Evolutionary conservation across 352 stramenopile genomes (phyloP), one percentile per base, ranked within the genome.

Genomic region (Pythium scleroteichum): DNA sequence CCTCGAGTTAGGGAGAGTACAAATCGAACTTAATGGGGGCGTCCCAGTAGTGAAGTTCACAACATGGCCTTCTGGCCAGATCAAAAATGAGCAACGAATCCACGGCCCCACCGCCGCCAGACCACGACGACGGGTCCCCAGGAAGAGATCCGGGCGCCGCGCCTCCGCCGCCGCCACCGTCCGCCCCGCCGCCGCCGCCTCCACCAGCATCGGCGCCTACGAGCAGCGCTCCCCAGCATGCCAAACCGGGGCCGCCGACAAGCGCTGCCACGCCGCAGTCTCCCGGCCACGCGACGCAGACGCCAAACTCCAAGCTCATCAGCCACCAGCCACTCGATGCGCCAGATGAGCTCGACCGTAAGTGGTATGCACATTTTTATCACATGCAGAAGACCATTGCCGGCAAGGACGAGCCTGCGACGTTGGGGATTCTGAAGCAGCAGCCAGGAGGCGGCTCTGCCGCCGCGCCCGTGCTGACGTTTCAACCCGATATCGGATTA

Each of bases 341-440:
- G 0, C 77, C 85, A 0, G 85, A 95, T 24, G 85, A 95, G 42
- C 59, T 93, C 38, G 85, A 95, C 40, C 80, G 85, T 46, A 95
- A 95, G 53, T 95, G 85, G 85, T 92, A 88, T 41, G 82, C 82
- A 40, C 85, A 94, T 46, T 93, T 88, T 48, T 90, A 92, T 52
- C 79, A 91, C 63, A 87, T 92, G 76, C 85, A 93, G 47, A 94
- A 93, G 62, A 68, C 79, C 24, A 82, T 94, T 29, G 78, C 87
- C 24, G 73, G 74, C 53, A 91, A 91, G 47, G 82, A 92, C 66
- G 79, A 92, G 26, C 48, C 68, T 2, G 59, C 71, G 1, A 63
- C 67, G 20, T 66, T 94, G 14, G 71, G 67, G 17, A 70, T 90
- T 3, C 63, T 94, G 17, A 91, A 94, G 60, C 75, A 85, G 55